A percentile compares a stretch with the other conserved stretches of the same genome.
Evolutionary conservation across 2,329 filamentous ascomycete species (phyloP).

Genomic region (Ophiostoma montium): DNA sequence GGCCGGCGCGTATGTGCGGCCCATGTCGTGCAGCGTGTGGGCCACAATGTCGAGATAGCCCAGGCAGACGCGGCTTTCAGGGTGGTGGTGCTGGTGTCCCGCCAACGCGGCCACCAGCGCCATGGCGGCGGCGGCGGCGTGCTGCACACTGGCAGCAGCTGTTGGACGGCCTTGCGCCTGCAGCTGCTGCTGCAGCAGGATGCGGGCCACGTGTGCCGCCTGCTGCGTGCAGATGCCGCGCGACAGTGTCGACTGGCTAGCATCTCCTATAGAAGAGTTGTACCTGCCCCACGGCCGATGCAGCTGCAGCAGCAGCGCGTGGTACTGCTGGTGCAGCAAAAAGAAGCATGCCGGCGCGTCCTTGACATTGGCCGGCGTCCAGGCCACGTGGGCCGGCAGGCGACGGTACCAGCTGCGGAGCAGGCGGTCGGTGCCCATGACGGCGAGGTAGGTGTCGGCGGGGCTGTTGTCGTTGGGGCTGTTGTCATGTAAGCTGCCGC

Average conservation of each 20-base stretch:
- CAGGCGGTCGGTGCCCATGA: constrained; percentile 36
- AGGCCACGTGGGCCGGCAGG: constrained; percentile 33
- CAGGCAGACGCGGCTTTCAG: constrained; percentile 25
- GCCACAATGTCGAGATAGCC: constrained; percentile 39
- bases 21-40: constrained; percentile 37
- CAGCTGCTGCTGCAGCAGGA: constrained; percentile 41
- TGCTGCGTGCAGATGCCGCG: constrained; percentile 40
- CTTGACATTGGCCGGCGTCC: constrained; percentile 36
- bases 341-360: constrained; percentile 37
- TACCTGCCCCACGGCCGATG: constrained; percentile 40
- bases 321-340: constrained; percentile 41
- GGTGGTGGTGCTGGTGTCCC: constrained; percentile 21
- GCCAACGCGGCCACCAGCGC: constrained; percentile 36
- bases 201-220: constrained; percentile 35
- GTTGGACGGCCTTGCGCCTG: constrained; percentile 36
- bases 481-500: constrained; percentile 22
- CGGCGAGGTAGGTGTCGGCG: constrained; percentile 34
- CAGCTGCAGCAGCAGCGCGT: constrained; percentile 36
- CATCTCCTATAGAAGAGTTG: constrained; percentile 20
- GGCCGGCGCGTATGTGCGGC: constrained; percentile 36
- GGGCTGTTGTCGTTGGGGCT: constrained; percentile 17
- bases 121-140: constrained; percentile 39
- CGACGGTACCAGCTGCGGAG: constrained; percentile 40
- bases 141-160: constrained; percentile 35
- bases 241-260: constrained; percentile 30